Evolutionary conservation across 2,329 filamentous ascomycete genomes (phyloP).

Genomic region (Teratosphaeria destructans): DNA sequence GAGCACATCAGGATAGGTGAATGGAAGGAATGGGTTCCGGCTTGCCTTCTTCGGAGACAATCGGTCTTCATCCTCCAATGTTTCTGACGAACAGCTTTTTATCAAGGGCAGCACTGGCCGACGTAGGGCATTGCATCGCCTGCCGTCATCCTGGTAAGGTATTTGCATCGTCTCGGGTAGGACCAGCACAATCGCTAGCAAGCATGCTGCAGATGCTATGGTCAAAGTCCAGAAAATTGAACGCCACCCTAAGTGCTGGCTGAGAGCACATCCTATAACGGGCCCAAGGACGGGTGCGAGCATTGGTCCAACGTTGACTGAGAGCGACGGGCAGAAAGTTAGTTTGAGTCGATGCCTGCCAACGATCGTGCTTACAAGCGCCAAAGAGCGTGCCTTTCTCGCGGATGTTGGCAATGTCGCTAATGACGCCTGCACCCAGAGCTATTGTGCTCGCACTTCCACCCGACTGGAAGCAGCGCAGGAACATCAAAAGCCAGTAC

Average conservation of each 20-base stretch:
- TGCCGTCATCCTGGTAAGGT: neutral
- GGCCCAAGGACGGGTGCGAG: slow-evolving; percentile 16
- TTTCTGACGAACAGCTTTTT: neutral
- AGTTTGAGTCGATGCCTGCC: slow-evolving; percentile 1
- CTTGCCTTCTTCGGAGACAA: neutral
- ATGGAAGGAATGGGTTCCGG: neutral
- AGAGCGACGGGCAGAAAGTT: too few relatives aligned
- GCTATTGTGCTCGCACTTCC: slow-evolving; percentile 32
- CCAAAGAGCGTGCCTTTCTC: slow-evolving; percentile 26
- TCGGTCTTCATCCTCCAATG: neutral
- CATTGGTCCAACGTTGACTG: slow-evolving; percentile 17
- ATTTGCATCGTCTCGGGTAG: slow-evolving; percentile 28
- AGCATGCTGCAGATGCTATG: slow-evolving; percentile 26
- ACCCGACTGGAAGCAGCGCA: slow-evolving; percentile 23
- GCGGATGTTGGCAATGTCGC: slow-evolving; percentile 22
- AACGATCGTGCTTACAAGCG: slow-evolving; percentile 1
- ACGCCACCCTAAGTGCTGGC: slow-evolving; percentile 22
- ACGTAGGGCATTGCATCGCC: neutral
- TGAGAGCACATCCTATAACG: slow-evolving; percentile 17
- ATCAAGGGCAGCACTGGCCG: neutral
- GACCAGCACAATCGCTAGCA: slow-evolving; percentile 18
- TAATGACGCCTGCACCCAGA: slow-evolving; percentile 23
- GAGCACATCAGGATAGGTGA: neutral
- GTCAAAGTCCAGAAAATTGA: slow-evolving; percentile 34
- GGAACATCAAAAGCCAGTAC: slow-evolving; percentile 9